Base-by-base conservation (phyloP, 495 filamentous ascomycete genomes). In the Elaphomyces granulatus region DNA sequence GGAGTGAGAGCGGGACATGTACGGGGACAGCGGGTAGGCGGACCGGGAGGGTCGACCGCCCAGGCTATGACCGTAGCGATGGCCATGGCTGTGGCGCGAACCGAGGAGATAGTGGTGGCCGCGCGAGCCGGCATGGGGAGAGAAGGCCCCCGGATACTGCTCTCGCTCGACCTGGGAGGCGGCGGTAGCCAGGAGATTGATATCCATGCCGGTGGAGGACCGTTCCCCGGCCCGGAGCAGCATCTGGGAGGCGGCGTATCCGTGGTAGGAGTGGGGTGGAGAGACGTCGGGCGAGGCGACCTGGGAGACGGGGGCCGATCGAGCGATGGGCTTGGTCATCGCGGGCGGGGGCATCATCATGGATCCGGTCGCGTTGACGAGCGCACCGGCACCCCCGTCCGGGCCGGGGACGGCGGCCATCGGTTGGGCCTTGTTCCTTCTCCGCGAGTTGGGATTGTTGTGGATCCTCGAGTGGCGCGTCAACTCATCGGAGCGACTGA, bases 391-490 rank as follows among this genome's bases (percentile, higher is more conserved):
- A 42, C 70, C 68, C 30, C 57, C 59, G 34, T 56, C 56, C 15
- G 58, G 61, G 0, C 70, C 73, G 10, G 71, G 68, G 0, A 71
- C 72, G 0, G 71, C 70, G 0, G 73, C 69, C 32, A 71, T 52
- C 37, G 77, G 72, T 46, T 82, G 78, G 8, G 82, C 75, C 67
- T 93, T 94, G 69, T 94, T 93, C 36, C 83, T 87, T 52, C 90
- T 69, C 57, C 90, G 72, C 45, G 86, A 93, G 70, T 96, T 96
- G 34, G 92, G 90, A 64, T 98, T 98, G 71, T 79, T 94, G 74
- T 98, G 90, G 68, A 98, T 98, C 56, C 90, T 74, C 56, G 90
- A 95, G 64, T 98, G 90, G 34, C 90, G 76, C 32, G 90, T 98
- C 41, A 98, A 71, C 63, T 98, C 90, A 51, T 98, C 90, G 15